A percentile compares a stretch with the other conserved stretches of the same genome.
phyloP scores from a whole-genome alignment of 306 rosid genomes.

The Fagus crenata region DNA sequence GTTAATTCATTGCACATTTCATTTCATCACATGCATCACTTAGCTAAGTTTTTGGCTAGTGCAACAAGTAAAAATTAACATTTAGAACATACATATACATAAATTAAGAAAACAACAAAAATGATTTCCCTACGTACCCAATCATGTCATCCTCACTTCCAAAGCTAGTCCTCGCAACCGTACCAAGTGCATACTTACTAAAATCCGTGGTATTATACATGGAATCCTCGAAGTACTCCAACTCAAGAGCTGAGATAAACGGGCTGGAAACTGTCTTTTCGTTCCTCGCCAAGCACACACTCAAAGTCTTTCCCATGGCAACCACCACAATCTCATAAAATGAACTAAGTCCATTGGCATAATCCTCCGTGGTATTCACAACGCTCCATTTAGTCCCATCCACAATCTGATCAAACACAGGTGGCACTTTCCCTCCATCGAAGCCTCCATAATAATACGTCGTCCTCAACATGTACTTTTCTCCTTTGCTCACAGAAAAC shows the following conservation, averaged over 20 bases:
- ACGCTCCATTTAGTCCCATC: conserved; percentile 75
- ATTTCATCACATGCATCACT: too few species aligned
- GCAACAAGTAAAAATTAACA: neutral
- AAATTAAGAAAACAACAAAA: neutral
- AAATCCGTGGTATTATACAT: conserved; percentile 74
- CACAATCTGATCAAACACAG: conserved; percentile 82
- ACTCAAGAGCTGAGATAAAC: conserved; percentile 80
- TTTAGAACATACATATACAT: neutral
- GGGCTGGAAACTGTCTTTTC: conserved; percentile 59
- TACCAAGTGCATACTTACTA: conserved; percentile 54
- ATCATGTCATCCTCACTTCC: conserved; percentile 49
- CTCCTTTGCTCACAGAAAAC: conserved; percentile 54
- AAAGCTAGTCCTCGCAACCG: conserved; percentile 58
- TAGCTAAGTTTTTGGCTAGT: neutral
- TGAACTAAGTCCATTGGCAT: conserved; percentile 64
- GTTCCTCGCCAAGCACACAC: conserved; percentile 81
- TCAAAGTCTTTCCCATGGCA: conserved; percentile 49
- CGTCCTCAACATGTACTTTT: conserved; percentile 61
- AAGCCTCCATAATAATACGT: conserved; percentile 71
- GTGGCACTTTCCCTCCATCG: conserved; percentile 71
- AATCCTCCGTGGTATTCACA: conserved; percentile 75
- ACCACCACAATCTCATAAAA: conserved; percentile 60
- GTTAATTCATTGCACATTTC: neutral
- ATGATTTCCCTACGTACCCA: conserved; percentile 42
- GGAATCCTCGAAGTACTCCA: conserved; percentile 55